Conservation (phyloP, 2,329 filamentous ascomycete species). For the Zymoseptoria pseudotritici region DNA sequence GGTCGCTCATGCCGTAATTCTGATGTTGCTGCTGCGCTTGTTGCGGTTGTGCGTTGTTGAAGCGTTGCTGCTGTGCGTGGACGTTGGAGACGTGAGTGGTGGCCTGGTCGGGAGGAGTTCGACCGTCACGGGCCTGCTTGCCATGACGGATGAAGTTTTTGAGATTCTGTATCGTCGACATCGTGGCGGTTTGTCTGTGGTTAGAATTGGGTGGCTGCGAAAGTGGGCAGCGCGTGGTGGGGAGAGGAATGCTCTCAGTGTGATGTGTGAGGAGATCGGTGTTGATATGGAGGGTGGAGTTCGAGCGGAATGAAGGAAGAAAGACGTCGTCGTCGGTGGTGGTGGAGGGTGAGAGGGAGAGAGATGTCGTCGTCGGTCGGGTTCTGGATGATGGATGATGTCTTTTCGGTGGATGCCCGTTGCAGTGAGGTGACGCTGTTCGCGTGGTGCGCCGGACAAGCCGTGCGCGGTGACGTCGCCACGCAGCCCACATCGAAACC, state of each 20-base stretch:
- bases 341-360: not conserved
- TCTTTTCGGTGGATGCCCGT: not conserved
- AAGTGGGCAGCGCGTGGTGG: not conserved
- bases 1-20: constrained; percentile 50
- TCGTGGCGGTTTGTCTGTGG: constrained; percentile 29
- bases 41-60: constrained; percentile 32
- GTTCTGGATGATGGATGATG: not conserved
- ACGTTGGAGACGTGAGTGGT: constrained; percentile 57
- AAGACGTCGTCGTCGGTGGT: not conserved
- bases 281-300: not conserved
- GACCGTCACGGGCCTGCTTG: constrained; percentile 75
- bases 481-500: not conserved
- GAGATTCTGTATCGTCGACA: constrained; percentile 81
- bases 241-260: not conserved
- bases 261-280: not conserved
- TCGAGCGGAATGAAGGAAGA: not conserved
- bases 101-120: constrained; percentile 48
- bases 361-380: not conserved
- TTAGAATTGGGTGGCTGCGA: not conserved
- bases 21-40: constrained; percentile 18
- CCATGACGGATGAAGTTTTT: constrained; percentile 98
- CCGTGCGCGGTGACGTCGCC: not conserved
- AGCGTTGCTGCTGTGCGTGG: constrained; percentile 55
- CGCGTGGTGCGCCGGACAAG: not conserved
- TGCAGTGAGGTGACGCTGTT: not conserved